phyloP scores from a whole-genome alignment of 2,329 filamentous ascomycete genomes.

The Chaetomium strumarium region DNA sequence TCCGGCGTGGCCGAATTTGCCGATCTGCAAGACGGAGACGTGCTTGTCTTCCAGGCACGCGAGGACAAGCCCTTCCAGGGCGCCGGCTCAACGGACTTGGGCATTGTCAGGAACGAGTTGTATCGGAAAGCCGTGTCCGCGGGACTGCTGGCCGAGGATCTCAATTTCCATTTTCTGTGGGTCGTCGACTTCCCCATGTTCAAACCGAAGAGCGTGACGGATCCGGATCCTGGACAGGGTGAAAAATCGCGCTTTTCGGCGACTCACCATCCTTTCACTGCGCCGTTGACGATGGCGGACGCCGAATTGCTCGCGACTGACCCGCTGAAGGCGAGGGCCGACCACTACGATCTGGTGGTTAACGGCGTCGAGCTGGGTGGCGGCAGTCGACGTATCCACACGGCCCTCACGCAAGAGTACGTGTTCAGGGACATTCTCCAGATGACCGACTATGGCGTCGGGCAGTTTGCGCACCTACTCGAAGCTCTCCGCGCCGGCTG shows the following conservation, averaged over 20 bases:
- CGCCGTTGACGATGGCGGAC: slow-evolving; percentile 66
- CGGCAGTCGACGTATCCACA: slow-evolving; percentile 87
- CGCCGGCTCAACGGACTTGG: slow-evolving; percentile 58
- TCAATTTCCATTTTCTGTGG: slow-evolving; percentile 69
- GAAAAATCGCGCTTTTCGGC: slow-evolving; percentile 73
- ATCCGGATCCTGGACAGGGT: slow-evolving; percentile 73
- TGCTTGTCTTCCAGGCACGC: slow-evolving; percentile 78
- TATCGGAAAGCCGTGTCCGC: slow-evolving; percentile 63
- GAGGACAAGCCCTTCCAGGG: slow-evolving; percentile 58
- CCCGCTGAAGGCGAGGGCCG: slow-evolving; percentile 67
- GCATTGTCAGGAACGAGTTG: slow-evolving; percentile 64
- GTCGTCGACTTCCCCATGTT: slow-evolving; percentile 90
- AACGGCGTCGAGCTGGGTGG: slow-evolving; percentile 94
- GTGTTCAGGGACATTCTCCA: slow-evolving; percentile 78
- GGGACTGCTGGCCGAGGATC: slow-evolving; percentile 45
- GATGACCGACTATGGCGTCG: slow-evolving; percentile 66
- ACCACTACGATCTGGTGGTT: slow-evolving; percentile 93
- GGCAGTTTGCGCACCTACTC: slow-evolving; percentile 79
- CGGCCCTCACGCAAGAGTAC: slow-evolving; percentile 74
- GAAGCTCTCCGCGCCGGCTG: slow-evolving; percentile 78
- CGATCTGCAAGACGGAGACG: slow-evolving; percentile 59
- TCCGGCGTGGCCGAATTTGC: slow-evolving; percentile 26
- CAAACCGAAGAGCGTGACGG: slow-evolving; percentile 59
- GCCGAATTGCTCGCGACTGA: slow-evolving; percentile 67
- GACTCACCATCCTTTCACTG: slow-evolving; percentile 94